Evolutionary conservation across 164 flowering plant genomes (phyloP).

Genomic region (Saururus chinensis): DNA sequence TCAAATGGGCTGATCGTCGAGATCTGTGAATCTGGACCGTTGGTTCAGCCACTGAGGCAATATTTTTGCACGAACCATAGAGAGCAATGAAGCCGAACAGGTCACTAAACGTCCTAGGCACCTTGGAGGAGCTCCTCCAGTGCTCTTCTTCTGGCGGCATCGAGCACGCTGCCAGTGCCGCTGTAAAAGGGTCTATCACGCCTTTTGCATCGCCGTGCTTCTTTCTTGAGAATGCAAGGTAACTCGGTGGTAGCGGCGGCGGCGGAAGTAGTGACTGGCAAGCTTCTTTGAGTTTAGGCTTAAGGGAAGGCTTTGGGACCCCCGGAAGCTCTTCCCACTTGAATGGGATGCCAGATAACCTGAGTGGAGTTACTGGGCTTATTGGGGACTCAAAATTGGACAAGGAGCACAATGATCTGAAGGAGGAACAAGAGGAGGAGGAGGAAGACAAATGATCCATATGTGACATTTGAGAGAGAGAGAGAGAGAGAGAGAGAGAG

Average conservation of each 20-base stretch:
- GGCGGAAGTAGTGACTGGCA: background rate
- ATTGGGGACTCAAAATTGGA: conserved; percentile 2
- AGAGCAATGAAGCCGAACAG: conserved; percentile 4
- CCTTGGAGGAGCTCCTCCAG: background rate
- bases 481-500: background rate
- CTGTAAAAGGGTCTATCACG: conserved; percentile 2
- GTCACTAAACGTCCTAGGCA: background rate
- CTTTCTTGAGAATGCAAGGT: background rate
- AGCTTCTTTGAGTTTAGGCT: background rate
- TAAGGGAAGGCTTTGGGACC: conserved; percentile 3
- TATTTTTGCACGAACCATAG: conserved; percentile 1
- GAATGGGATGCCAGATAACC: conserved; percentile 7
- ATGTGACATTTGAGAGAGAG: background rate
- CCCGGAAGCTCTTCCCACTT: conserved; percentile 10
- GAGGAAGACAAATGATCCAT: background rate
- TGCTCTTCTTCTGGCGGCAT: background rate
- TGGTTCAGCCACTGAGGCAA: background rate
- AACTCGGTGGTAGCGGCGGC: conserved; percentile 5
- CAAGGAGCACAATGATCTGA: background rate
- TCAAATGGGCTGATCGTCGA: background rate
- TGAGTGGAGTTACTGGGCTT: conserved; percentile 1
- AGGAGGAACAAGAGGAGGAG: background rate
- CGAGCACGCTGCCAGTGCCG: conserved; percentile 5
- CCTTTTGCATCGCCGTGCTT: background rate
- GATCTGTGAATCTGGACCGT: background rate